Evolutionary conservation across 176 grass and related monocot species (phyloP), one percentile per base, ranked within the genome.

Genomic region (Saccharum spontaneum): DNA sequence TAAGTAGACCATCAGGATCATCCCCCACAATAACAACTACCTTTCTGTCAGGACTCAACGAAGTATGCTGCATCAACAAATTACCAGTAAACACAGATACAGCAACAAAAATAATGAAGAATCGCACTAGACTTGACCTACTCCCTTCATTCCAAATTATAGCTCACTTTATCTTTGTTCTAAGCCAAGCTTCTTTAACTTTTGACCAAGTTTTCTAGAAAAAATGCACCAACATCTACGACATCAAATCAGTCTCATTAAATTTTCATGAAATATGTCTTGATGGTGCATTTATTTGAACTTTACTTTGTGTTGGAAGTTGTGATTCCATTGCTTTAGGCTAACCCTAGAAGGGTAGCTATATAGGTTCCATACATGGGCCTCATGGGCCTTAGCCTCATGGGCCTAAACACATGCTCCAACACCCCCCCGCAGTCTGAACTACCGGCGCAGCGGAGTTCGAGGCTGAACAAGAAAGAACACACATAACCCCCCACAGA

Each of bases 1-100:
- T 88, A 64, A 99, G 75, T 65, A 99, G 75, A 85, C 90, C 89
- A 45, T 99, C 76, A 82, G 91, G 89, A 70, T 92, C 88, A 8
- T 99, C 97, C 65, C 97, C 97, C 63, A 96, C 94, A 77, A 99
- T 88, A 64, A 90, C 90, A 30, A 96, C 70, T 75, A 96, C 75
- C 79, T 99, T 99, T 75, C 90, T 76, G 73, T 99, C 94, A 39
- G 97, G 94, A 88, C 94, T 99, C 78, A 99, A 86, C 54, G 97
- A 94, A 81, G 97, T 92, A 91, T 94, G 93, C 97, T 99, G 91
- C 82, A 88, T 77, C 82, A 41, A 91, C 26, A 73, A 88, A 92
- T 11, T 23, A 81, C 5, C 50, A 39, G 33, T 85, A 82, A 84
- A 68, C 62, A 13, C 10, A 71, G 39, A 77, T 80, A 57, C 34